Evolutionary conservation across 305 asterid species (phyloP).

Genomic region (Solanum aculeatissimum): DNA sequence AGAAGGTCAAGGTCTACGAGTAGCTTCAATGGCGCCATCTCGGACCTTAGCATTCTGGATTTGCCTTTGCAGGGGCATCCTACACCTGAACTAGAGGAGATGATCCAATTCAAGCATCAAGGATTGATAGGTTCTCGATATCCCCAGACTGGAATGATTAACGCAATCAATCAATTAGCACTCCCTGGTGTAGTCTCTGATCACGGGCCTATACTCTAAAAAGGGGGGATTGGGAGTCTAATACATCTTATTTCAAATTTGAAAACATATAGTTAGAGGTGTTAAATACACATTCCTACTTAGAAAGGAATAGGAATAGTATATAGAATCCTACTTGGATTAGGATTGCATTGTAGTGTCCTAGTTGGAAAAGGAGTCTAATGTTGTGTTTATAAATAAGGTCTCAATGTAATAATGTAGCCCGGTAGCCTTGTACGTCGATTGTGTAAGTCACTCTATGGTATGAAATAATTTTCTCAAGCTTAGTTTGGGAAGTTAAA

Average conservation of each 20-base stretch:
- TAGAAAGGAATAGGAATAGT: too few species aligned
- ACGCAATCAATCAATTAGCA: background rate
- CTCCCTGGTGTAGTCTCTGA: background rate
- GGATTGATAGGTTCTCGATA: background rate
- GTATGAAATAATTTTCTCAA: too few species aligned
- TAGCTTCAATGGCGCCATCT: background rate
- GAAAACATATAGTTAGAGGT: background rate
- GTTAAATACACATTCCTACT: too few species aligned
- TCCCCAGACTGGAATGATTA: background rate
- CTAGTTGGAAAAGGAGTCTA: too few species aligned
- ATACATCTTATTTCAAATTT: background rate
- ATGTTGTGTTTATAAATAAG: too few species aligned
- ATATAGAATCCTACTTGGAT: too few species aligned
- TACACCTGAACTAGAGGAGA: background rate
- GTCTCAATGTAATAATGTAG: too few species aligned
- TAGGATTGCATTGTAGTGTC: too few species aligned
- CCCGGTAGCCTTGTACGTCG: too few species aligned
- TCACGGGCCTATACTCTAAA: background rate
- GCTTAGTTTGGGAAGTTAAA: too few species aligned
- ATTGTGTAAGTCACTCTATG: too few species aligned
- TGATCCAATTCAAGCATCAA: background rate
- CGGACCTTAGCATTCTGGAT: background rate
- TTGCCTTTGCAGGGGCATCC: background rate
- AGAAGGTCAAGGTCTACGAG: background rate
- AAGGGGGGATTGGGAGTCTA: background rate